Evolutionary conservation across 1,139 yeast species (phyloP), one percentile per base, ranked within the genome.

Genomic region (Protomyces gravidus): DNA sequence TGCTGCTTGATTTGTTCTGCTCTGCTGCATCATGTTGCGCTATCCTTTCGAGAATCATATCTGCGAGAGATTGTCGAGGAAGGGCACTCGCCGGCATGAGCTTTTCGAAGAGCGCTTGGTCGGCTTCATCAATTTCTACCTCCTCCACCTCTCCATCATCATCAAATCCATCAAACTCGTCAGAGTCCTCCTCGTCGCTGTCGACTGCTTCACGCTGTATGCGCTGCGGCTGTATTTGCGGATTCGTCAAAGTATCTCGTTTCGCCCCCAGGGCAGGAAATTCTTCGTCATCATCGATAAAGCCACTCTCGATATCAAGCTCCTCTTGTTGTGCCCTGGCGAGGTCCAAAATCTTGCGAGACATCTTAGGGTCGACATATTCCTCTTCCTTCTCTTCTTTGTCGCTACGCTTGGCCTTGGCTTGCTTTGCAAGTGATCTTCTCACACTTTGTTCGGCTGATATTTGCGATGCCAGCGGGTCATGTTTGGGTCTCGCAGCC

Each of bases 281-380:
- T 17, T 32, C 42, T 25, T 53, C 58, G 9, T 45, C 26, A 13
- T 36, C 59, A 25, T 39, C 52, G 21, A n/a, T 27, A 2, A 45
- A 23, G 28, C 52, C 52, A 47, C 21, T 27, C 69, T 88, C 95
- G 5, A 73, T 76, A 61, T 80, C 86, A 30, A 90, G 72, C 70
- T 92, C 98, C 50, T 87, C 90, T 71, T 89, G 97, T 74, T 92
- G 98, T 68, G 86, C 92, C 67, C 81, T 84, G 15, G 97, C 98
- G 65, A 92, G 77, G 70, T 86, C 87, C 65, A 92, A 77, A 72
- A 92, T 90, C 74, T 83, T 89, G 72, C 95, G 80, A 1, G 97
- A 87, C 39, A 89, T 77, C 27, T 82, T 77, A 19, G 97, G 88
- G 75, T 90, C 97, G 50, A 92, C 78, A 67, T 74, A 85, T 48